Percentiles rank a stretch among this genome's conserved stretches.
Evolutionary conservation across 305 asterid species (phyloP).

Genomic region (Plantago lanceolata): DNA sequence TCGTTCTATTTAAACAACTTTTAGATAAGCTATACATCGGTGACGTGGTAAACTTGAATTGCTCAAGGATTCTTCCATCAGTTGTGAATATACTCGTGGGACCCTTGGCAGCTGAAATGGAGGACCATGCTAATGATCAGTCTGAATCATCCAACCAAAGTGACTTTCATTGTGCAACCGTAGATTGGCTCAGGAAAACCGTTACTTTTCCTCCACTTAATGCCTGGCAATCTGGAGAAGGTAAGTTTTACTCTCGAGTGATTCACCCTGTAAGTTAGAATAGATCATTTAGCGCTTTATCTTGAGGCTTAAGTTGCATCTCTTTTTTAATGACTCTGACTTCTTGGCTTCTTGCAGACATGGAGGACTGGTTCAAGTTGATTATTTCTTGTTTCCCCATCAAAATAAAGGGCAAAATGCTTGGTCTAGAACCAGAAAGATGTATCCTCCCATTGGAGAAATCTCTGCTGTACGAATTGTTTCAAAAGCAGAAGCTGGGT

Average conservation of each 20-base stretch:
- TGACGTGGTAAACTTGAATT: constrained; percentile 55
- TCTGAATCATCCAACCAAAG: constrained; percentile 39
- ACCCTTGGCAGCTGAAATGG: constrained; percentile 50
- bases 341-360: constrained; percentile 62
- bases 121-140: constrained; percentile 31
- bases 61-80: constrained; percentile 75
- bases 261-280: constrained; percentile 11
- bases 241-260: constrained; percentile 34
- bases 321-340: constrained; percentile 16
- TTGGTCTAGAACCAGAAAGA: constrained; percentile 59
- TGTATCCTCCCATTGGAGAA: constrained; percentile 48
- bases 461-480: constrained; percentile 54
- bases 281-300: constrained; percentile 15
- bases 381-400: constrained; percentile 82
- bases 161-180: constrained; percentile 49
- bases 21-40: constrained; percentile 65
- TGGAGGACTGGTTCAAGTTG: constrained; percentile 84
- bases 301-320: constrained; percentile 19
- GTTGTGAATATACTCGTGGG: constrained; percentile 58
- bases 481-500: constrained; percentile 76
- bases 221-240: constrained; percentile 83
- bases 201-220: constrained; percentile 65
- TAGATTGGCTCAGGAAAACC: constrained; percentile 72
- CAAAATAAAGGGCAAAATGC: constrained; percentile 40
- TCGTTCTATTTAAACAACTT: constrained; percentile 48